Evolutionary conservation across 768 basidiomycete species (phyloP).

Genomic region (Mycena metata): DNA sequence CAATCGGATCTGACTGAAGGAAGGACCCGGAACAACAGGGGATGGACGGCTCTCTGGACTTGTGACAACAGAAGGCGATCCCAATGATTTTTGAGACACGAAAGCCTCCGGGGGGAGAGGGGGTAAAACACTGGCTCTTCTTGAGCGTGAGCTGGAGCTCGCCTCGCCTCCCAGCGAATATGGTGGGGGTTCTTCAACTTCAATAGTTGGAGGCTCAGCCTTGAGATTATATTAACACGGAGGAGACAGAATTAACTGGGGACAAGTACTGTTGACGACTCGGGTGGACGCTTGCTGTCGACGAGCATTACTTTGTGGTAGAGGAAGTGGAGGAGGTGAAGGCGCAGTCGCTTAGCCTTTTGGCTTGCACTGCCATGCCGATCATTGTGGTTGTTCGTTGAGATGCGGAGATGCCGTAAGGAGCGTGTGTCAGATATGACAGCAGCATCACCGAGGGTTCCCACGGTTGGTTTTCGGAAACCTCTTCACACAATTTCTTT

Average conservation of each 20-base stretch:
- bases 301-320: neutral
- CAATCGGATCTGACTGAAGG: constrained; percentile 29
- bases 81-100: neutral
- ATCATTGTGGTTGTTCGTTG: too few relatives aligned
- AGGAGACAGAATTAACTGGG: too few relatives aligned
- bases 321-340: too few relatives aligned
- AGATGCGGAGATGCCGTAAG: too few relatives aligned
- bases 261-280: constrained; percentile 1
- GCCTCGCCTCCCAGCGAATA: constrained; percentile 15
- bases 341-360: too few relatives aligned
- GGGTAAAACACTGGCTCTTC: constrained; percentile 18
- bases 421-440: too few relatives aligned
- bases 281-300: neutral
- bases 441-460: too few relatives aligned
- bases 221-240: too few relatives aligned
- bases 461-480: too few relatives aligned
- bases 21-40: neutral
- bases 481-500: too few relatives aligned
- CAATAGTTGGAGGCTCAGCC: neutral
- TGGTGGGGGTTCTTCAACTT: constrained; percentile 19
- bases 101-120: constrained; percentile 28
- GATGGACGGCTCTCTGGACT: neutral
- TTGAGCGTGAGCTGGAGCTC: constrained; percentile 4
- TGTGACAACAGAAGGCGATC: neutral
- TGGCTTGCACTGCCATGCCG: too few relatives aligned